Evolutionary conservation across 768 basidiomycete genomes (phyloP).

Genomic region (Xerocomellus dryophilus): DNA sequence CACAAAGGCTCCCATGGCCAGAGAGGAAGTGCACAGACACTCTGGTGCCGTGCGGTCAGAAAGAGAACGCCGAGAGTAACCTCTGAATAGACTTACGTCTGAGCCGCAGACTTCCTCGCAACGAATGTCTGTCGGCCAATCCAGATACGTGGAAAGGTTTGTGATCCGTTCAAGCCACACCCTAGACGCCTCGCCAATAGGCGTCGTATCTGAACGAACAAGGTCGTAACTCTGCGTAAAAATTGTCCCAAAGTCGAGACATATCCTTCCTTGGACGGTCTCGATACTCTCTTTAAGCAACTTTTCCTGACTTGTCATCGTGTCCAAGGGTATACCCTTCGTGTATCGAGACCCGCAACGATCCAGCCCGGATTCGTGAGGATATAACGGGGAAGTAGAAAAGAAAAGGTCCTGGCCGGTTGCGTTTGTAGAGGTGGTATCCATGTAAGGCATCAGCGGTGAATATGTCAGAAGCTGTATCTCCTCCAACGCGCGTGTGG

Average conservation of each 20-base stretch:
- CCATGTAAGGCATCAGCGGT: constrained; percentile 6
- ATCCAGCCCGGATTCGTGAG: background rate
- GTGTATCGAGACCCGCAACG: constrained; percentile 2
- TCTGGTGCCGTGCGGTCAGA: background rate
- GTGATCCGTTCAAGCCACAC: background rate
- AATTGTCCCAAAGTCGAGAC: constrained; percentile 4
- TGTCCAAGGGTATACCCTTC: background rate
- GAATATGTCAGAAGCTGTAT: constrained; percentile 2
- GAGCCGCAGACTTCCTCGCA: background rate
- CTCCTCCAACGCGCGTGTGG: background rate
- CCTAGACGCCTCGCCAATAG: background rate
- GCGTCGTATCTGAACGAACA: background rate
- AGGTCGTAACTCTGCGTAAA: constrained; percentile 1
- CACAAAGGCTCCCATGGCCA: constrained; percentile 7
- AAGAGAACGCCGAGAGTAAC: background rate
- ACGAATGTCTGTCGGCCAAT: constrained; percentile 3
- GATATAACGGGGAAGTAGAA: background rate
- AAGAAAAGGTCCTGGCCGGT: constrained; percentile 1
- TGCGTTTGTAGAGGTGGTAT: background rate
- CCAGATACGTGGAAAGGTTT: background rate
- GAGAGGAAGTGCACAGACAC: constrained; percentile 1
- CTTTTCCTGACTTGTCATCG: constrained; percentile 2
- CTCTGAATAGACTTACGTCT: background rate
- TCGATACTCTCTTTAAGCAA: background rate
- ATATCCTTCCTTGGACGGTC: constrained; percentile 1